A percentile compares a stretch with the other conserved stretches of the same genome.
These are phyloP conservation scores for Entomortierella beljakovae DNA, from an alignment of 192 early-diverging fungal genomes.

Conservation along the genomic window DNA sequence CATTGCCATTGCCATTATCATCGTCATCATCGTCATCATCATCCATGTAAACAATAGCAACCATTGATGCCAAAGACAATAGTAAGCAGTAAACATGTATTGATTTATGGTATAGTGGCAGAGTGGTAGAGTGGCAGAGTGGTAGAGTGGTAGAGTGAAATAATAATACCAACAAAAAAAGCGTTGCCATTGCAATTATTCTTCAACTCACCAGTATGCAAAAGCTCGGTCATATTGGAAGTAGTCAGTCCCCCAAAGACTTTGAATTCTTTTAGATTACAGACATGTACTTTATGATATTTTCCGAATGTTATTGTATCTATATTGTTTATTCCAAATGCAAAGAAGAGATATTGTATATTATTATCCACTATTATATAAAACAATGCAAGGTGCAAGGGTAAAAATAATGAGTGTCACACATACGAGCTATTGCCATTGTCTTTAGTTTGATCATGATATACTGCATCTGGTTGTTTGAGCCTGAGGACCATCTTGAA, in stretches of 20 bases:
- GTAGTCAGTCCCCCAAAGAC: constrained; percentile 88
- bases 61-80: too few relatives aligned
- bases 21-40: too few relatives aligned
- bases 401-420: background rate
- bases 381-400: background rate
- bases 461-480: constrained; percentile 92
- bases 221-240: constrained; percentile 89
- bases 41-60: too few relatives aligned
- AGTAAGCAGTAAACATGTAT: too few relatives aligned
- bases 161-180: too few relatives aligned
- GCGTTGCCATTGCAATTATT: too few relatives aligned
- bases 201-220: constrained; percentile 71
- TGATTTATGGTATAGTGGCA: too few relatives aligned
- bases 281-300: constrained; percentile 91
- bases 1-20: too few relatives aligned
- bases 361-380: background rate
- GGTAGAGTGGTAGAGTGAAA: too few relatives aligned
- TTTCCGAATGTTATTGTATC: constrained; percentile 96
- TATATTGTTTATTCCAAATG: too few relatives aligned
- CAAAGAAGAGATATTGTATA: background rate
- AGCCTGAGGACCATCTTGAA: constrained; percentile 90
- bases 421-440: constrained; percentile 86
- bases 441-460: constrained; percentile 90
- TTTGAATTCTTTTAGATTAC: constrained; percentile 98
- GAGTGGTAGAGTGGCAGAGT: too few relatives aligned